Evolutionary conservation across 2,329 filamentous ascomycete genomes (phyloP).

Genomic region (Exophiala lecanii-corni): DNA sequence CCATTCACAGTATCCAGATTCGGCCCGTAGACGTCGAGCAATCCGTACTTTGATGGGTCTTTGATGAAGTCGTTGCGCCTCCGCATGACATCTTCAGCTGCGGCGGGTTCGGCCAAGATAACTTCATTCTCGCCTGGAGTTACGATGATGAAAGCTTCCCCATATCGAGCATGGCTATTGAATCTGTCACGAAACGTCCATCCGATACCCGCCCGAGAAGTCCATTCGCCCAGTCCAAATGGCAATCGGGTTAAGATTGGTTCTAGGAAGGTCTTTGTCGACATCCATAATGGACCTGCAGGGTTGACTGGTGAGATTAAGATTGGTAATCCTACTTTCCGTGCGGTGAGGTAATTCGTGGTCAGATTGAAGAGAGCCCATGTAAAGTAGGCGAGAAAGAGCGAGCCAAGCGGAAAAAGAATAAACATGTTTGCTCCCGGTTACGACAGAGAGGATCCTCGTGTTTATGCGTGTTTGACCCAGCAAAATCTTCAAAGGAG

Average conservation of each 20-base stretch:
- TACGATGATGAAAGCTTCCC: slow-evolving; percentile 21
- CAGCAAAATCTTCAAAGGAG: too few relatives aligned
- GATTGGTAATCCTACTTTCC: slow-evolving; percentile 20
- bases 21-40: slow-evolving; percentile 20
- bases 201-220: slow-evolving; percentile 13
- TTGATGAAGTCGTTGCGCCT: slow-evolving; percentile 20
- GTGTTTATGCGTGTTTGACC: too few relatives aligned
- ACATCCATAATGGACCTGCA: slow-evolving; percentile 15
- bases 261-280: slow-evolving; percentile 8
- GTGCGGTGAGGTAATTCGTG: slow-evolving; percentile 21
- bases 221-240: slow-evolving; percentile 19
- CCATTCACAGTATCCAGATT: slow-evolving; percentile 24
- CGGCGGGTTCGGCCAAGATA: slow-evolving; percentile 15
- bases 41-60: slow-evolving; percentile 13
- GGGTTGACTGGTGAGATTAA: slow-evolving; percentile 18
- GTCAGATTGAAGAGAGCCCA: slow-evolving; percentile 14
- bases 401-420: slow-evolving; percentile 3
- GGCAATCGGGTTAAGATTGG: slow-evolving; percentile 9
- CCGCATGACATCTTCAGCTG: slow-evolving; percentile 12
- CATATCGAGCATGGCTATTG: slow-evolving; percentile 13
- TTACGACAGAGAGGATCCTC: neutral
- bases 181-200: slow-evolving; percentile 14
- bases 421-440: slow-evolving; percentile 7
- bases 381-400: slow-evolving; percentile 10
- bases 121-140: slow-evolving; percentile 18